Evolutionary conservation across 2,329 filamentous ascomycete species (phyloP).

Genomic region (Cercospora canescens): DNA sequence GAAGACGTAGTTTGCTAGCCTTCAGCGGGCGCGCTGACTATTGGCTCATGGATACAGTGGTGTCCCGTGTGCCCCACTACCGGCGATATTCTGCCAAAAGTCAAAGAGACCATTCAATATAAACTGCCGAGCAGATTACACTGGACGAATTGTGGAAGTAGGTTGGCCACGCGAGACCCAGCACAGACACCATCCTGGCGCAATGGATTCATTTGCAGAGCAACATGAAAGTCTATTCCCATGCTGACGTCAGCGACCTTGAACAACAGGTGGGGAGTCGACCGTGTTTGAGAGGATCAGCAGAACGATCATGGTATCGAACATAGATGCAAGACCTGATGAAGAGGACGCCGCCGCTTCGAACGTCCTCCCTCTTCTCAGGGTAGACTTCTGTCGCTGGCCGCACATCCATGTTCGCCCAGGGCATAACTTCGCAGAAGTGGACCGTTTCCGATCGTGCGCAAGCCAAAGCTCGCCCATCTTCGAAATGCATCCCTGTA

Average conservation of each 20-base stretch:
- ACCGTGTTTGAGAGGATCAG: not conserved
- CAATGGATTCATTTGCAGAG: too few relatives aligned
- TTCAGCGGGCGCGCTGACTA: not conserved
- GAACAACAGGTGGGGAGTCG: not conserved
- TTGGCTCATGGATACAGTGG: not conserved
- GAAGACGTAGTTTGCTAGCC: not conserved
- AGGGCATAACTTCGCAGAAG: too few relatives aligned
- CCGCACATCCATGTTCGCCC: too few relatives aligned
- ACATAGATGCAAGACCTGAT: not conserved
- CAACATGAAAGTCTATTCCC: not conserved
- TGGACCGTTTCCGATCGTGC: too few relatives aligned
- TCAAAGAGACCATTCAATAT: not conserved
- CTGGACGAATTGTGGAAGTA: not conserved
- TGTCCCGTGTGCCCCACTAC: not conserved
- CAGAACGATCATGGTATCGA: not conserved
- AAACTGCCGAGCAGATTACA: not conserved
- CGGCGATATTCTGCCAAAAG: not conserved
- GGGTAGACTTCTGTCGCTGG: too few relatives aligned
- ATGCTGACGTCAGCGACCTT: not conserved
- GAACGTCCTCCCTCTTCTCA: too few relatives aligned
- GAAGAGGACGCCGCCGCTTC: not conserved
- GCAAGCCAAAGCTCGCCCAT: too few relatives aligned
- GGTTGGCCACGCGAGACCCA: not conserved
- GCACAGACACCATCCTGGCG: not conserved
- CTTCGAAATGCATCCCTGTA: too few relatives aligned